phyloP scores from a whole-genome alignment of 2,329 filamentous ascomycete genomes.

The Cercospora janseana region DNA sequence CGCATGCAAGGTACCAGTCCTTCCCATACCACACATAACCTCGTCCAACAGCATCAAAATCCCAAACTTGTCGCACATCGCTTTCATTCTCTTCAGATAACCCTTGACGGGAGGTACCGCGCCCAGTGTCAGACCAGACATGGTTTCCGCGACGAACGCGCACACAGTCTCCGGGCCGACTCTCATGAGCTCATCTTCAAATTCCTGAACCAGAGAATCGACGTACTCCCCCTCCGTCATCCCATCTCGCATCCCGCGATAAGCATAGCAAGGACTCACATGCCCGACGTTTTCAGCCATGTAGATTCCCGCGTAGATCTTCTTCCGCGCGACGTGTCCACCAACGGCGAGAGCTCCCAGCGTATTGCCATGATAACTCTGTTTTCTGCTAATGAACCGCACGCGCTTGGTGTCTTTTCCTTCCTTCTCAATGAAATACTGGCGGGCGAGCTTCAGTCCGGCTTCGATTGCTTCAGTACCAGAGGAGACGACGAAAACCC shows the following conservation, averaged over 20 bases:
- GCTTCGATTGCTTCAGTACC: slow-evolving; percentile 48
- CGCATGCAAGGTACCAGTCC: slow-evolving; percentile 34
- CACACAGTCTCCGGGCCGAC: slow-evolving; percentile 50
- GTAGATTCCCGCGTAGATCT: slow-evolving; percentile 38
- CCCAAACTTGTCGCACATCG: slow-evolving; percentile 56
- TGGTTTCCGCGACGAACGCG: slow-evolving; percentile 54
- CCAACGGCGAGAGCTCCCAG: slow-evolving; percentile 48
- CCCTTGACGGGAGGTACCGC: slow-evolving; percentile 53
- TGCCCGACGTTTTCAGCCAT: slow-evolving; percentile 32
- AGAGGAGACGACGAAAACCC: slow-evolving; percentile 56
- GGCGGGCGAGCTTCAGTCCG: slow-evolving; percentile 50
- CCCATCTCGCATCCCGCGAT: slow-evolving; percentile 36
- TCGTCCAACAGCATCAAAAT: slow-evolving; percentile 58
- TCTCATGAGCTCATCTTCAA: slow-evolving; percentile 50
- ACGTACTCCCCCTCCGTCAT: slow-evolving; percentile 47
- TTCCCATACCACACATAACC: slow-evolving; percentile 35
- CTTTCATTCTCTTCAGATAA: slow-evolving; percentile 55
- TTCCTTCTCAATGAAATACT: slow-evolving; percentile 48
- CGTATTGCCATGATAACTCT: slow-evolving; percentile 54
- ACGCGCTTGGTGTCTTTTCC: slow-evolving; percentile 44
- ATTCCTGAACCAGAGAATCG: slow-evolving; percentile 42
- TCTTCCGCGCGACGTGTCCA: slow-evolving; percentile 37
- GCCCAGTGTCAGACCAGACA: slow-evolving; percentile 47
- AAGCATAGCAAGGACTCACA: slow-evolving; percentile 37
- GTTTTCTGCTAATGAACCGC: slow-evolving; percentile 47